These are phyloP conservation scores for Nitzschia sp. DNA, from an alignment of 108 stramenopile species.

Conservation along the genomic window DNA sequence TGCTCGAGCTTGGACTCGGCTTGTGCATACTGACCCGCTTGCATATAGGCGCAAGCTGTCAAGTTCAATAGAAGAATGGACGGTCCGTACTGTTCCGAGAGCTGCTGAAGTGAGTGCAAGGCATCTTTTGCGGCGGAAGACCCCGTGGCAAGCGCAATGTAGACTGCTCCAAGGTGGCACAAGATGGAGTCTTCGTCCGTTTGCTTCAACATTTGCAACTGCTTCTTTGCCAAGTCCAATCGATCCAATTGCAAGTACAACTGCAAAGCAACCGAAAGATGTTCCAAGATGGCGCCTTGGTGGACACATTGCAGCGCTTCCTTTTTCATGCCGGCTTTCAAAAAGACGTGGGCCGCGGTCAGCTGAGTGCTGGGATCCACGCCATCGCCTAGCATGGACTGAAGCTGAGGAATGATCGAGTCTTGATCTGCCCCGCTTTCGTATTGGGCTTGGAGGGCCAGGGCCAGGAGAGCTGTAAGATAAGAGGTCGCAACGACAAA, in stretches of 20 bases:
- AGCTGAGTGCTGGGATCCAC: constrained; percentile 80
- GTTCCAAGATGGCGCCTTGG: constrained; percentile 86
- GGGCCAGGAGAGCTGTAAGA: constrained; percentile 55
- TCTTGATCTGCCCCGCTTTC: constrained; percentile 14
- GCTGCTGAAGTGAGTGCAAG: constrained; percentile 78
- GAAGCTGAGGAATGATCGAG: constrained; percentile 24
- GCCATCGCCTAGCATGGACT: constrained; percentile 44
- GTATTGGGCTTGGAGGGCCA: constrained; percentile 76
- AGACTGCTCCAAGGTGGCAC: constrained; percentile 86
- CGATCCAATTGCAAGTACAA: constrained; percentile 95
- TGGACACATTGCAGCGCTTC: constrained; percentile 93
- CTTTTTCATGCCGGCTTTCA: constrained; percentile 75
- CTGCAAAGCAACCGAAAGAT: constrained; percentile 78
- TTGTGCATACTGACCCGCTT: constrained; percentile 78
- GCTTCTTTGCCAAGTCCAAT: constrained; percentile 84
- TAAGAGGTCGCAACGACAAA: background rate
- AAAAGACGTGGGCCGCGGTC: constrained; percentile 86
- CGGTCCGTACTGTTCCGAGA: constrained; percentile 95
- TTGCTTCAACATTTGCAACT: constrained; percentile 66
- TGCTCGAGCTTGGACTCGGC: constrained; percentile 85
- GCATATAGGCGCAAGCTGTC: constrained; percentile 88
- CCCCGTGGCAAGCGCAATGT: constrained; percentile 85
- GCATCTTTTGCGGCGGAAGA: constrained; percentile 84
- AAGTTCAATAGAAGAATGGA: constrained; percentile 88
- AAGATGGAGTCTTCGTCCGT: constrained; percentile 95